Evolutionary conservation across 495 filamentous ascomycete species (phyloP).

Genomic region (Massariosphaeria phaeospora): DNA sequence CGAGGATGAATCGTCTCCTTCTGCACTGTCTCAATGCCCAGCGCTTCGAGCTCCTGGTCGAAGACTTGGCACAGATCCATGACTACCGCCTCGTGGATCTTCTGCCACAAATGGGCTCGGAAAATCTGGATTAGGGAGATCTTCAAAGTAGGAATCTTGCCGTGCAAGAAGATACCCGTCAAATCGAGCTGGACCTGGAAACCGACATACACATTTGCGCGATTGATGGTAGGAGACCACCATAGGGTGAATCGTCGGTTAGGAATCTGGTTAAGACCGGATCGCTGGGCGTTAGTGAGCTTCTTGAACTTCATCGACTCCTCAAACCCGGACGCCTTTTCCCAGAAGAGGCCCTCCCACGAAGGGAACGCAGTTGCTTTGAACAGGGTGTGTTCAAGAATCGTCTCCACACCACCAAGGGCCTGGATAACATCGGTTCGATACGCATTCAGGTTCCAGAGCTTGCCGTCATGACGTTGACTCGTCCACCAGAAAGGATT

Average conservation of each 20-base stretch:
- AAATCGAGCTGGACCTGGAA: constrained; percentile 99
- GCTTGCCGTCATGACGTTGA: constrained; percentile 94
- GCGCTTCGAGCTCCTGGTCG: constrained; percentile 91
- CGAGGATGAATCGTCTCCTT: constrained; percentile 99
- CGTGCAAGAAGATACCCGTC: constrained; percentile 98
- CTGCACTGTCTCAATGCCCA: constrained; percentile 97
- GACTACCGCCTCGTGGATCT: constrained; percentile 98
- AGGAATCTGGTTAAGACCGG: constrained; percentile 98
- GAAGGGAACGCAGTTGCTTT: constrained; percentile 98
- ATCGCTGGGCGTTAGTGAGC: constrained; percentile 95
- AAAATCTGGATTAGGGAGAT: constrained; percentile 99
- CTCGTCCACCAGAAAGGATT: constrained; percentile 99
- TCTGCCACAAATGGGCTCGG: constrained; percentile 99
- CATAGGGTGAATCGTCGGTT: constrained; percentile 99
- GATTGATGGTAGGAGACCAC: constrained; percentile 76
- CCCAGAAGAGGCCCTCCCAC: constrained; percentile 99
- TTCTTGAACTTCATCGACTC: constrained; percentile 99
- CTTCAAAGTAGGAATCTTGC: constrained; percentile 98
- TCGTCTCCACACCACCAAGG: constrained; percentile 98
- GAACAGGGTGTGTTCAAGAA: constrained; percentile 96
- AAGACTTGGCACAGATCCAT: constrained; percentile 99
- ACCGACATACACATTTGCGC: constrained; percentile 83
- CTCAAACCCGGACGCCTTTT: constrained; percentile 71
- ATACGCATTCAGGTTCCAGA: constrained; percentile 98
- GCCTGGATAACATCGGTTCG: constrained; percentile 98